These are phyloP conservation scores for Detonula confervacea DNA, from an alignment of 352 stramenopile species.

Conservation along the genomic window DNA sequence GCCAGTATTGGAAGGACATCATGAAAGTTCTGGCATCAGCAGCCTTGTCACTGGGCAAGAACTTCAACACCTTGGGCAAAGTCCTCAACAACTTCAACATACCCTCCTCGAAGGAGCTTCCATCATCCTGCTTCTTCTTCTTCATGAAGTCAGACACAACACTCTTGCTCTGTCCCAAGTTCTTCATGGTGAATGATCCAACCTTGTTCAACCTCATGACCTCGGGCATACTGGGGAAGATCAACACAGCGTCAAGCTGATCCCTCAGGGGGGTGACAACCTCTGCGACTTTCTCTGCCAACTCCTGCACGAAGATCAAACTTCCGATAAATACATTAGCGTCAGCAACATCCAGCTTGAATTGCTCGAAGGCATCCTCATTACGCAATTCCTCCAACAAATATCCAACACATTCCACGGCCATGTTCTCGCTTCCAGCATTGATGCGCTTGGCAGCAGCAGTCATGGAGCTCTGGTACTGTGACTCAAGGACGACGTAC, in stretches of 20 bases:
- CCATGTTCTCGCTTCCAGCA: constrained; percentile 86
- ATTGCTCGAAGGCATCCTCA: constrained; percentile 84
- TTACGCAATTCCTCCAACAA: constrained; percentile 88
- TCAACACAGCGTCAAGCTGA: constrained; percentile 86
- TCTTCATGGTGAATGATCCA: constrained; percentile 89
- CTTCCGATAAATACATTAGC: constrained; percentile 90
- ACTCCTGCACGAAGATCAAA: constrained; percentile 90
- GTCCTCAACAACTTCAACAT: constrained; percentile 91
- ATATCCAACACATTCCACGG: constrained; percentile 89
- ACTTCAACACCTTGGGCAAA: constrained; percentile 90
- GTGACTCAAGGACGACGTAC: constrained; percentile 90
- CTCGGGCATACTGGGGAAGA: constrained; percentile 90
- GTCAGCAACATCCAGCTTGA: constrained; percentile 88
- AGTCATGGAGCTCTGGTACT: constrained; percentile 89
- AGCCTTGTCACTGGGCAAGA: constrained; percentile 89
- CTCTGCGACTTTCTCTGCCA: constrained; percentile 88
- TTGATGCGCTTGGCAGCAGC: constrained; percentile 89
- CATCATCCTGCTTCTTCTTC: constrained; percentile 90
- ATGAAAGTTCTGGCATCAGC: constrained; percentile 89
- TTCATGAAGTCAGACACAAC: constrained; percentile 91
- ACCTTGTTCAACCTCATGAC: constrained; percentile 91
- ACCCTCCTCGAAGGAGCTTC: constrained; percentile 89
- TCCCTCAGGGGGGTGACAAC: constrained; percentile 86
- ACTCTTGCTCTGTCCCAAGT: constrained; percentile 88
- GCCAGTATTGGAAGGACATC: constrained; percentile 92